Evolutionary conservation across 1,139 yeast genomes (phyloP).

Genomic region (Magnusiomyces ingens): DNA sequence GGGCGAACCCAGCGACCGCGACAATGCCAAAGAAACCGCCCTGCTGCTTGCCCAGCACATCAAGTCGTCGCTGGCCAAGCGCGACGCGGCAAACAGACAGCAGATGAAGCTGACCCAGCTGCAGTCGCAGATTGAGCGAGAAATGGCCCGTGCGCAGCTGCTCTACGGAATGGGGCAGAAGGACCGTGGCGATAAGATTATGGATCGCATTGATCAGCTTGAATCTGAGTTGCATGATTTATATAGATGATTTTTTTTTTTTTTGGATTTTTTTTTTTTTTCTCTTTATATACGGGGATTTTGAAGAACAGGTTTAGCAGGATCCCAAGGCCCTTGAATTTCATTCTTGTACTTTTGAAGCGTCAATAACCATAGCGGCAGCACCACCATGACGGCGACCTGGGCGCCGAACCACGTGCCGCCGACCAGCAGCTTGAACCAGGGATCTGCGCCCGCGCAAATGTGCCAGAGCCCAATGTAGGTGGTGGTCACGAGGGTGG

Average conservation of each 20-base stretch:
- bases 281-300: too few relatives aligned
- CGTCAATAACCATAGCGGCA: slow-evolving; percentile 65
- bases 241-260: background rate
- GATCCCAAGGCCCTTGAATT: slow-evolving; percentile 91
- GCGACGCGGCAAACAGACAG: slow-evolving; percentile 15
- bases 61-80: slow-evolving; percentile 15
- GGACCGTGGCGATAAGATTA: slow-evolving; percentile 14
- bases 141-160: slow-evolving; percentile 15
- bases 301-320: slow-evolving; percentile 54
- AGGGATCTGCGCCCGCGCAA: slow-evolving; percentile 26
- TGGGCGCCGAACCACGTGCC: slow-evolving; percentile 47
- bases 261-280: too few relatives aligned
- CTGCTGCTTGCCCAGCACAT: slow-evolving; percentile 16
- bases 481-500: slow-evolving; percentile 23
- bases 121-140: slow-evolving; percentile 16
- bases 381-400: slow-evolving; percentile 43
- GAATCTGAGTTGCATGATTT: slow-evolving; percentile 15
- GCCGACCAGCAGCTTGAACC: slow-evolving; percentile 26
- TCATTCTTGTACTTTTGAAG: slow-evolving; percentile 81
- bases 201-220: slow-evolving; percentile 16
- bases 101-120: slow-evolving; percentile 13
- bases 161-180: slow-evolving; percentile 16
- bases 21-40: slow-evolving; percentile 12
- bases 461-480: slow-evolving; percentile 33
- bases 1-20: background rate